Evolutionary conservation across 1,139 yeast genomes (phyloP), one percentile per base, ranked within the genome.

Genomic region (Blastobotrys ciferrii): DNA sequence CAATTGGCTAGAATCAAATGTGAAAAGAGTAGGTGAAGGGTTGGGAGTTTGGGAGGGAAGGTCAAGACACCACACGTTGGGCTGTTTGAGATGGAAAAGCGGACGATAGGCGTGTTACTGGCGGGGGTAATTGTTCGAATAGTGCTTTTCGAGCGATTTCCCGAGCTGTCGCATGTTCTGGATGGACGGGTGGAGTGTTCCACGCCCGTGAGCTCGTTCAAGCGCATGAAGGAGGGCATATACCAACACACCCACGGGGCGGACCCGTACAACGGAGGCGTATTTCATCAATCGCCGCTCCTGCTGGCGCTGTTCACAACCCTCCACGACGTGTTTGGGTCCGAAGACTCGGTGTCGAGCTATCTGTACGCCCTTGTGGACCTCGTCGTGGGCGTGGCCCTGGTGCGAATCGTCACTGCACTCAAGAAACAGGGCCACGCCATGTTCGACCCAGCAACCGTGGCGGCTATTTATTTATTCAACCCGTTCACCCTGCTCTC

Each of bases 231-330:
- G 60, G 98, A 92, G 65, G 96, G 97, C 7, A 73, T 88, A 42
- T 89, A 78, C 62, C 77, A 87, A 53, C 68, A 80, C 49, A 66
- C 73, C n/a, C 77, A 81, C 54, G 75, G 75, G 12, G 73, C 84
- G 43, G 76, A 83, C 51, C 80, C 91, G 4, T 91, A 89, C 60
- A 81, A 80, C 52, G 95, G 96, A 15, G 95, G 96, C 1, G 82
- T 87, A 28, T 87, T 85, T 43, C 94, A 89, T 64, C 95, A 88
- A 53, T 61, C 95, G 3, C 96, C 96, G 1, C 63, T 91, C 31
- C 61, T 87, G 37, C 75, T 87, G 47, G 70, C 75, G 4, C 56
- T 80, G 9, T 71, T 84, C 54, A 71, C 73, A 28, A 52, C 72
- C 2, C 53, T 81, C 40, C 64, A 51, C 44, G 58, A 14, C 54